These are phyloP conservation scores for Pinus taeda DNA, from an alignment of 75 land plant species.

Conservation along the genomic window DNA sequence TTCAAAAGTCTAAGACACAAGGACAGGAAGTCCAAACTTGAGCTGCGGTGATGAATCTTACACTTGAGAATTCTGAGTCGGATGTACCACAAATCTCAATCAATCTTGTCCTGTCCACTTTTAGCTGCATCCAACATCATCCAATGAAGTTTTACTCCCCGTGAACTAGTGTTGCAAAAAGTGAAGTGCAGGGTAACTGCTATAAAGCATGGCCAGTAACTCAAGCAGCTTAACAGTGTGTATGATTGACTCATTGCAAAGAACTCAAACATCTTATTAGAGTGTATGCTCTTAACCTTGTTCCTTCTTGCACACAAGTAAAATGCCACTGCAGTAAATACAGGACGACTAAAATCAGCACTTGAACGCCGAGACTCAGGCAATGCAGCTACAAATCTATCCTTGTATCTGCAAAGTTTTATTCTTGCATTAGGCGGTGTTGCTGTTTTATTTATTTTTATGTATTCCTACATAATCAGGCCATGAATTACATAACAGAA, in stretches of 20 bases:
- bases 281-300: slow-evolving; percentile 49
- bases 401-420: slow-evolving; percentile 60
- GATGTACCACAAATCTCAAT: slow-evolving; percentile 90
- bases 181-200: not conserved
- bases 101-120: slow-evolving; percentile 80
- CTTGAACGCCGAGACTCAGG: slow-evolving; percentile 69
- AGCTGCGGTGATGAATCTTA: slow-evolving; percentile 20
- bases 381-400: slow-evolving; percentile 74
- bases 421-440: not conserved
- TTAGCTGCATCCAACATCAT: slow-evolving; percentile 54
- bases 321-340: slow-evolving; percentile 92
- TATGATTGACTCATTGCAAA: not conserved
- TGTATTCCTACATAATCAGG: not conserved
- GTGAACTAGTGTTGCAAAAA: not conserved
- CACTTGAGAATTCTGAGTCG: slow-evolving; percentile 84
- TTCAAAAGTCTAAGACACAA: too few relatives aligned
- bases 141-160: not conserved
- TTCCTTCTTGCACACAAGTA: slow-evolving; percentile 88
- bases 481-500: not conserved
- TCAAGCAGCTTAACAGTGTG: not conserved
- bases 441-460: not conserved
- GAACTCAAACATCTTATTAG: not conserved
- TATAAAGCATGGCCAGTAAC: not conserved
- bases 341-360: slow-evolving; percentile 86
- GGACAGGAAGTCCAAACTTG: not conserved